Conservation (phyloP, 2,329 filamentous ascomycete genomes). For the Cladobotryum mycophilum region DNA sequence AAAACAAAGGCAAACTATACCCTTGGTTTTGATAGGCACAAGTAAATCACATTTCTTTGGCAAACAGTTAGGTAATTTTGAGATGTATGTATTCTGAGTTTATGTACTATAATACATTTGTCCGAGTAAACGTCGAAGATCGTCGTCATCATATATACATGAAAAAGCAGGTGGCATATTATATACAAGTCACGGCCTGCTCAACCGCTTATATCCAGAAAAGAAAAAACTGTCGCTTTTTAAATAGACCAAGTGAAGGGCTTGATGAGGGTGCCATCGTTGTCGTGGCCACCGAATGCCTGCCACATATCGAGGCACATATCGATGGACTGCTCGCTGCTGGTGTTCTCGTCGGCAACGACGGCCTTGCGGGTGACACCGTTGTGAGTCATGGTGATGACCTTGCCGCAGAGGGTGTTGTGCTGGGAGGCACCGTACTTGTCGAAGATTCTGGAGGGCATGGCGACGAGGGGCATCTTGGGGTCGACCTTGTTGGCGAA, state of each 20-base stretch:
- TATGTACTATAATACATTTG: too few species aligned
- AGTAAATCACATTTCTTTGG: too few species aligned
- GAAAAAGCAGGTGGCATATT: conserved; percentile 1
- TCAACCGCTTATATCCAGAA: conserved; percentile 4
- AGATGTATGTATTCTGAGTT: too few species aligned
- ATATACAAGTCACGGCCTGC: conserved; percentile 4
- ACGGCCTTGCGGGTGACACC: conserved; percentile 11
- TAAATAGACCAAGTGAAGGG: conserved; percentile 11
- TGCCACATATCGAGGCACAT: conserved; percentile 13
- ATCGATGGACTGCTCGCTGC: conserved; percentile 12
- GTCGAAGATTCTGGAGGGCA: conserved; percentile 7
- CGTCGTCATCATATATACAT: too few species aligned
- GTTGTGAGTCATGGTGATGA: conserved; percentile 13
- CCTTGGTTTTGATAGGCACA: too few species aligned
- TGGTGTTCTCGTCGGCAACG: conserved; percentile 10
- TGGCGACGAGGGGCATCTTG: conserved; percentile 10
- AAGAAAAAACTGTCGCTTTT: not conserved
- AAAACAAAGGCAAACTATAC: too few species aligned
- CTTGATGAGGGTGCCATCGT: conserved; percentile 10
- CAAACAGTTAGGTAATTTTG: too few species aligned
- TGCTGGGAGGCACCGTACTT: conserved; percentile 5
- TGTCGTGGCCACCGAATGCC: conserved; percentile 9
- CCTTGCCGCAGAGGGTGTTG: conserved; percentile 13
- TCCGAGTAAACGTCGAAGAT: too few species aligned
- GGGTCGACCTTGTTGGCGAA: conserved; percentile 6